Conservation (phyloP, 495 filamentous ascomycete genomes). For the Glutinoglossum americanum region DNA sequence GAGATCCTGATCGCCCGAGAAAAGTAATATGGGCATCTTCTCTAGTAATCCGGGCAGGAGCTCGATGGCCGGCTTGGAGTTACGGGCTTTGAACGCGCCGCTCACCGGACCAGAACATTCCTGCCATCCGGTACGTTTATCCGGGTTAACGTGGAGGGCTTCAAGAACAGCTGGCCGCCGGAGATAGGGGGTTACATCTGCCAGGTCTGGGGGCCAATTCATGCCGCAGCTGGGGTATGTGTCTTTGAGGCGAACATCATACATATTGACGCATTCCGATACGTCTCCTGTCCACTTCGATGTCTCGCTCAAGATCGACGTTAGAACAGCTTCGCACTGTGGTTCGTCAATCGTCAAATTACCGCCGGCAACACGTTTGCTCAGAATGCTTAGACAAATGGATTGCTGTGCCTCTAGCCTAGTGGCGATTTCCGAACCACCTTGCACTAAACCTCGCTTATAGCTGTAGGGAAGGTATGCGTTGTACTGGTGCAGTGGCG, state of each 20-base stretch:
- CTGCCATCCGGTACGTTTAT: conserved; percentile 71
- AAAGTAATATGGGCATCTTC: conserved; percentile 58
- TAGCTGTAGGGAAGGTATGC: conserved; percentile 65
- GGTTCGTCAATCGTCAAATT: conserved; percentile 33
- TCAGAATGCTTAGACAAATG: conserved; percentile 35
- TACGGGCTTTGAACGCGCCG: conserved; percentile 37
- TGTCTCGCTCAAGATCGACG: conserved; percentile 41
- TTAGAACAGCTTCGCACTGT: conserved; percentile 54
- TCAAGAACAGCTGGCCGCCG: conserved; percentile 53
- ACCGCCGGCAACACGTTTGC: conserved; percentile 27
- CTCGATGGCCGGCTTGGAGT: conserved; percentile 48
- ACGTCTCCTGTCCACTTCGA: conserved; percentile 23
- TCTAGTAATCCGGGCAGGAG: conserved; percentile 60
- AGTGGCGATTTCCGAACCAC: conserved; percentile 38
- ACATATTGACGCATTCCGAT: conserved; percentile 66
- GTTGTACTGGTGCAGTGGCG: conserved; percentile 74
- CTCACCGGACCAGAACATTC: conserved; percentile 73
- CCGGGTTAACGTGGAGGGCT: conserved; percentile 64
- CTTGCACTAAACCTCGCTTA: conserved; percentile 44
- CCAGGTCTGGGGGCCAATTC: conserved; percentile 85
- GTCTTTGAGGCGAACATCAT: conserved; percentile 72
- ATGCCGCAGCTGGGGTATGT: conserved; percentile 60
- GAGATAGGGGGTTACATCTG: conserved; percentile 58
- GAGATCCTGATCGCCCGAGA: conserved; percentile 81
- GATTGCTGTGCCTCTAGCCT: conserved; percentile 48